phyloP scores from a whole-genome alignment of 306 rosid genomes.

The Arachis stenosperma region DNA sequence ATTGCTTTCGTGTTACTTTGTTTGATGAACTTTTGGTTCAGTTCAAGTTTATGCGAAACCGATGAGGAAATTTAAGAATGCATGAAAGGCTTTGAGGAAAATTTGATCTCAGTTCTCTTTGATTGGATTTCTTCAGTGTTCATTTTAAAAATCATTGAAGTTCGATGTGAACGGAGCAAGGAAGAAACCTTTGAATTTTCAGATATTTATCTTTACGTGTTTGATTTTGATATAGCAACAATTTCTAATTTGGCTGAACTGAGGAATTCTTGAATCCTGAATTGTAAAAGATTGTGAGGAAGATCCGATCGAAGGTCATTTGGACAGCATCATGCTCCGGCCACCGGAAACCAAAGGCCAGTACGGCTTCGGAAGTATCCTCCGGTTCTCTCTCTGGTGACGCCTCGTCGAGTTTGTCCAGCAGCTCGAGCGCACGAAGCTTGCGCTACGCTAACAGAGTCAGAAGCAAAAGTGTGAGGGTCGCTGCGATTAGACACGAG shows the following conservation, averaged over 20 bases:
- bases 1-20: too few species aligned
- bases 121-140: not conserved
- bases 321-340: slow-evolving; percentile 48
- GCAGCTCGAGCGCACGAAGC: slow-evolving; percentile 62
- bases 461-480: slow-evolving; percentile 34
- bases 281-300: slow-evolving; percentile 63
- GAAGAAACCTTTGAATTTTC: slow-evolving; percentile 13
- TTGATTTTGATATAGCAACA: not conserved
- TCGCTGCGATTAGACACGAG: slow-evolving; percentile 26
- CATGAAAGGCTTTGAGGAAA: too few species aligned
- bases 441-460: slow-evolving; percentile 43
- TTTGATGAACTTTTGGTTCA: too few species aligned
- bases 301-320: slow-evolving; percentile 64
- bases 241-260: slow-evolving; percentile 12
- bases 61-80: not conserved
- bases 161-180: not conserved
- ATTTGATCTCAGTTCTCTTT: not conserved
- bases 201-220: not conserved
- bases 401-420: slow-evolving; percentile 65
- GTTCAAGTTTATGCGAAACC: not conserved
- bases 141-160: not conserved
- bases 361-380: slow-evolving; percentile 33
- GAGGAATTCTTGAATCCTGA: slow-evolving; percentile 10
- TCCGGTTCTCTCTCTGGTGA: slow-evolving; percentile 52
- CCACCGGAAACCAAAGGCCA: slow-evolving; percentile 33